Evolutionary conservation across 2,329 filamentous ascomycete genomes (phyloP), one percentile per base, ranked within the genome.

Genomic region (Alternaria tenuissima): DNA sequence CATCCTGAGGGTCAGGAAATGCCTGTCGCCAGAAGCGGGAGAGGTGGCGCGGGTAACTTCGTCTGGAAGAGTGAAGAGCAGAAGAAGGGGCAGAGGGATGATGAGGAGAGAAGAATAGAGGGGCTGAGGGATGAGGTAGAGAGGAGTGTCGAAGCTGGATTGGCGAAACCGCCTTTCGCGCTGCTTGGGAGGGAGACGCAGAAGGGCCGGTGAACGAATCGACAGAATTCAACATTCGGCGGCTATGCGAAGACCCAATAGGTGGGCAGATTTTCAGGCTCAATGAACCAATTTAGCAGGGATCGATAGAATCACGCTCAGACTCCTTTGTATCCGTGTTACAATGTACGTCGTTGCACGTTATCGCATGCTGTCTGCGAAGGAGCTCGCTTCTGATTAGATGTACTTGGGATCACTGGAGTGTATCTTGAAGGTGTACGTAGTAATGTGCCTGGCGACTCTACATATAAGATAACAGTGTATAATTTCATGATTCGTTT

Each of bases 1-100:
- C 74, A 75, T 59, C 75, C 74, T 0, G 74, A 73, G 39, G 66
- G 56, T 1, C 71, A 74, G 53, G 71, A 76, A 53, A n/a, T 78
- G 59, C 76, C 76, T 16, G 64, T 78, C 42, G 76, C 71, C 28
- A 60, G 73, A 28, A 70, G 70, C 24, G 82, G 82, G 1, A 70
- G 81, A 46, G 82, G 82, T 28, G 82, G 82, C 7, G 81, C 81
- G n/a, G 82, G 82, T 3, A 83, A 84, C 54, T 81, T 79, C 60
- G 71, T 78, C n/a, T 82, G 77, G 77, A 71, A 67, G 68, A 63
- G 76, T 47, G 78, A 78, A 55, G 76, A 77, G 57, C 59, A 67
- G 47, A 75, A 69, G 38, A 66, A 52, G 57, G 53, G 38, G 56
- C 70, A 76, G 55, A 71, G 67, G 49, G 65, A 65, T 42, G 71